Base-by-base conservation (phyloP, 495 filamentous ascomycete genomes). In the Podospora conica region DNA sequence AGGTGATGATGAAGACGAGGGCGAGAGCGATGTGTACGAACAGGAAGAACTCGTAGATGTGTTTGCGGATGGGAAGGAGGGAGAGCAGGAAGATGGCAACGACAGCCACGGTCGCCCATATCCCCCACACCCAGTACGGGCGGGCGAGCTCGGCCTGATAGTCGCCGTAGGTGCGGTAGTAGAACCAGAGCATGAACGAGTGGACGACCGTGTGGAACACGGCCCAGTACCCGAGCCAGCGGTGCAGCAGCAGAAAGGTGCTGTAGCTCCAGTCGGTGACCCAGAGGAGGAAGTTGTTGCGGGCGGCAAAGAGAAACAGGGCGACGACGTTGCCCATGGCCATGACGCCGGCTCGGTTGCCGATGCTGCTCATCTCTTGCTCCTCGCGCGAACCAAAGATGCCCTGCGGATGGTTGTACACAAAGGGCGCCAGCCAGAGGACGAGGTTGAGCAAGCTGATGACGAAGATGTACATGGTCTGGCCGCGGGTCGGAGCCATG, bases 251-350 rank as follows among this genome's bases (percentile, higher is more conserved):
- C 3, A 81, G 24, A 54, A 72, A 83, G 0, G 81, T 83, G 25
- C 71, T 70, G 57, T 82, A 71, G 53, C 69, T 70, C 80, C 80
- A 82, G 65, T 80, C 76, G 3, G 80, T 81, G 15, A 82, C 24
- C 70, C 70, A 78, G 11, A 82, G 69, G 3, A 83, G 75, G 21
- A 80, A 29, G 66, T 83, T 82, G 67, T 83, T 82, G 20, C 81
- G 67, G 5, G 72, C 69, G 3, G 78, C 61, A 61, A 75, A 82
- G 11, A 83, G 68, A 6, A 81, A 71, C 0, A 74, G 15, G 10
- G 79, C 71, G 31, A 73, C 73, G 9, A 75, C 18, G 22, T 74
- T 68, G 25, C 68, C 76, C 55, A 76, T 77, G 12, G 73, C 67
- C 20, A 81, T 65, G 18, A 65, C 69, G 1, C 81, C 82, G 10